phyloP scores from a whole-genome alignment of 192 early-diverging fungal genomes.

The Gaertneriomyces sp. region DNA sequence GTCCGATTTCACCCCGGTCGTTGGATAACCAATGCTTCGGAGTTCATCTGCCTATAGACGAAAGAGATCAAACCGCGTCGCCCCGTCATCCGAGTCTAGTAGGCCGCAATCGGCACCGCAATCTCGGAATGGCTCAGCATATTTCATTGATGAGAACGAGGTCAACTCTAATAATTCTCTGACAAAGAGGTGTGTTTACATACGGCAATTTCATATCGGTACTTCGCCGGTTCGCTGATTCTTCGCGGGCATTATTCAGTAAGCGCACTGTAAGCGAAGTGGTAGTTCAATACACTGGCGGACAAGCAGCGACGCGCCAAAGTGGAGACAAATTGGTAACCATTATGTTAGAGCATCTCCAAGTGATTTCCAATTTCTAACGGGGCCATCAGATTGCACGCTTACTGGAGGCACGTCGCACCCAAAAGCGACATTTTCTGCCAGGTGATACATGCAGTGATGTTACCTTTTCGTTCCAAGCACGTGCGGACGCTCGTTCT shows the following conservation, averaged over 20 bases:
- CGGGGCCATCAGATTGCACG: neutral
- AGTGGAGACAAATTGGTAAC: slow-evolving; percentile 3
- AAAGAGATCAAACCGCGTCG: too few relatives aligned
- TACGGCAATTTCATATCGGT: neutral
- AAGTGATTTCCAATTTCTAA: neutral
- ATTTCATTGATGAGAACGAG: too few relatives aligned
- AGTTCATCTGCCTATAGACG: too few relatives aligned
- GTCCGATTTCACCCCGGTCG: too few relatives aligned
- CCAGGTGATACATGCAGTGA: neutral
- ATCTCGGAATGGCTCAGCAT: too few relatives aligned
- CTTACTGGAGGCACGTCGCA: neutral
- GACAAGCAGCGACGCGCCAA: neutral
- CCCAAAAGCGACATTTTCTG: neutral
- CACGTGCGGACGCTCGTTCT: neutral
- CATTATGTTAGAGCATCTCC: neutral
- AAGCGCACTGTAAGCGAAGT: neutral
- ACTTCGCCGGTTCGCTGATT: neutral
- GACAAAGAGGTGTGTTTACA: neutral
- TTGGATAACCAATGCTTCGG: too few relatives aligned
- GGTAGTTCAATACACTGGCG: neutral
- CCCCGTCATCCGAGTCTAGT: too few relatives aligned
- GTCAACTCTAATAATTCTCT: neutral
- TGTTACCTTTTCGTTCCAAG: neutral
- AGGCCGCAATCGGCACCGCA: too few relatives aligned
- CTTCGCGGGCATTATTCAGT: neutral